Evolutionary conservation across 2,329 filamentous ascomycete species (phyloP), one percentile per base, ranked within the genome.

Genomic region (Orbilia brochopaga): DNA sequence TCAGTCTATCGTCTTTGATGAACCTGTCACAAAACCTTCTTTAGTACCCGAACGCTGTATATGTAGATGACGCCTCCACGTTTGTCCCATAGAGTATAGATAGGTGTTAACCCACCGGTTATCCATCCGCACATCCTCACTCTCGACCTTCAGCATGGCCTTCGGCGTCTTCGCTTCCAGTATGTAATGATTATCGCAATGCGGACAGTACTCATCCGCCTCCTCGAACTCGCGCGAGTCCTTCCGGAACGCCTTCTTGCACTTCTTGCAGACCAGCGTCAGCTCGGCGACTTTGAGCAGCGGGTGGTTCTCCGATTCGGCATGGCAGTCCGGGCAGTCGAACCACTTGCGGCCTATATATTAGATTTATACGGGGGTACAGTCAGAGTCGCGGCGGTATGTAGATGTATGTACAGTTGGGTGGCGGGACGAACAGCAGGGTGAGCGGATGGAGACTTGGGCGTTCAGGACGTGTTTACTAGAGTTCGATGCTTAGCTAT

Each of bases 391-490:
- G 23, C 24, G 37, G 17, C 60, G 30, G n/a, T 27, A n/a, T n/a
- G n/a, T n/a, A 23, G 17, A 42, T 23, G 51, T 32, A 32, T 23
- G 51, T 23, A 32, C 21, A 23, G 53, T 74, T 42, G 75, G 66
- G 44, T 64, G 17, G 24, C 30, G 30, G n/a, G 4, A 81, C 87
- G 77, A 86, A 93, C 94, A 99, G 84, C 94, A 99, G 74, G 92
- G 90, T 64, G 92, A 94, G 77, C 94, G 90, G 82, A 99, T 95
- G 66, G 93, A 84, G 78, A 99, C 94, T 82, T 99, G 94, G 74
- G 93, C 94, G 84, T 99, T 99, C 80, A 99, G 88, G 78, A 99
- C 84, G 83, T 99, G 94, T 85, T 97, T 97, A 84, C 94, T 97
- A 76, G 74, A 61, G 56, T 13, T 2, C 3, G 15, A 15, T 48